phyloP scores from a whole-genome alignment of 1,139 yeast genomes.

The Sugiyamaella xylanicola region DNA sequence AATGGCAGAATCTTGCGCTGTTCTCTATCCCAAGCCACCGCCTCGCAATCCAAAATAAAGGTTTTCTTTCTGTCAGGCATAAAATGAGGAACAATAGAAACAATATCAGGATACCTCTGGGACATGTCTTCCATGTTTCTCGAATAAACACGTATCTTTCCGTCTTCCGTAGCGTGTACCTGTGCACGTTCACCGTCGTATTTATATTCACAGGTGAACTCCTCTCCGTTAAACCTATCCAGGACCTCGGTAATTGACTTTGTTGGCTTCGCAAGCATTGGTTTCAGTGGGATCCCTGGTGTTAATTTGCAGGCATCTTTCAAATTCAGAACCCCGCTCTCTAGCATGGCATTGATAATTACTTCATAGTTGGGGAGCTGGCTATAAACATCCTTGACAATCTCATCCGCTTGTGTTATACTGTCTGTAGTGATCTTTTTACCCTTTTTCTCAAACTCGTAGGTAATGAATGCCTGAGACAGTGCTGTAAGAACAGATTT shows the following conservation, averaged over 20 bases:
- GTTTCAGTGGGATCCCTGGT: conserved; percentile 94
- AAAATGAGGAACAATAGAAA: conserved; percentile 66
- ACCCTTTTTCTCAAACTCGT: conserved; percentile 47
- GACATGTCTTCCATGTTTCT: conserved; percentile 98
- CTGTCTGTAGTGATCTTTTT: conserved; percentile 29
- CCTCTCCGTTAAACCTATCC: conserved; percentile 81
- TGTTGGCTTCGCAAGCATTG: conserved; percentile 98
- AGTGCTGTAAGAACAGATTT: conserved; percentile 82
- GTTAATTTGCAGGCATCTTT: conserved; percentile 70
- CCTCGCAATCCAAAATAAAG: conserved; percentile 91
- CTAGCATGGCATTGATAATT: conserved; percentile 64
- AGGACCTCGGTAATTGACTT: conserved; percentile 87
- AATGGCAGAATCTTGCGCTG: conserved; percentile 81
- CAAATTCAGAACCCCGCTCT: conserved; percentile 66
- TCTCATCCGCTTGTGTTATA: conserved; percentile 63
- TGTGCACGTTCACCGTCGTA: conserved; percentile 99
- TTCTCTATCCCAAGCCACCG: conserved; percentile 95
- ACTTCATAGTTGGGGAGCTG: conserved; percentile 90
- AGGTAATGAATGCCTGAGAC: conserved; percentile 76
- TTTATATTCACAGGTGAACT: conserved; percentile 92
- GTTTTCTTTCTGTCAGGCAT: conserved; percentile 47
- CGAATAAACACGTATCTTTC: conserved; percentile 75
- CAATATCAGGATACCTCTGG: conserved; percentile 88
- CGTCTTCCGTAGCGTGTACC: conserved; percentile 72
- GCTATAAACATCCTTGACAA: conserved; percentile 80